A percentile compares a stretch with the other conserved stretches of the same genome.
phyloP scores from a whole-genome alignment of 2,329 filamentous ascomycete species.

The Cephalotrichum gorgonifer region DNA sequence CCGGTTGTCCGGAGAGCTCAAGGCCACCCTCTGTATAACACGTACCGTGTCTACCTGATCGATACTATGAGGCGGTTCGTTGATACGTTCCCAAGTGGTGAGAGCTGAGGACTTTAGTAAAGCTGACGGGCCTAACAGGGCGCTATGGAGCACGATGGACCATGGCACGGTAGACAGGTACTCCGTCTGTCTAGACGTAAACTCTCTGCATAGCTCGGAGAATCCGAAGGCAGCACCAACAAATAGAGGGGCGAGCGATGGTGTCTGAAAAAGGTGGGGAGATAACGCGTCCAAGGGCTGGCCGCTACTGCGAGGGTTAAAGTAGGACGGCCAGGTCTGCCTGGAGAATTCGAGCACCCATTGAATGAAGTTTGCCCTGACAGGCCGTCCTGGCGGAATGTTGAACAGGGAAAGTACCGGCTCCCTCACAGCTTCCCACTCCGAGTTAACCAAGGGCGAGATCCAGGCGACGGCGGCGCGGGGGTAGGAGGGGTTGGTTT shows the following conservation, averaged over 20 bases:
- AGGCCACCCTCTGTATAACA: neutral
- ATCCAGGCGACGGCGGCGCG: neutral
- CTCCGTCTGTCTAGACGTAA: neutral
- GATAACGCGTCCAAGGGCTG: neutral
- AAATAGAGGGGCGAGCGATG: neutral
- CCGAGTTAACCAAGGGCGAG: neutral
- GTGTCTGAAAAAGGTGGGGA: neutral
- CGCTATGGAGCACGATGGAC: neutral
- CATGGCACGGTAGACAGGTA: too few species aligned
- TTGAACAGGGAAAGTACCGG: neutral
- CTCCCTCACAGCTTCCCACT: neutral
- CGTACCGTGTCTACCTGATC: neutral
- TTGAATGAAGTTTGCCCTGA: neutral
- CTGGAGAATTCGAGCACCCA: constrained; percentile 1
- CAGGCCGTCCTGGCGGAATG: neutral
- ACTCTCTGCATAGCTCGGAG: neutral
- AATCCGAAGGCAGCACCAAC: constrained; percentile 2
- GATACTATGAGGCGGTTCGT: constrained; percentile 1
- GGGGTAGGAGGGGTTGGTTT: neutral
- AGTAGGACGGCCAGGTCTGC: constrained; percentile 1
- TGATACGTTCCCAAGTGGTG: constrained; percentile 2
- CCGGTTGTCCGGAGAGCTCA: neutral
- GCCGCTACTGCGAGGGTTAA: neutral
- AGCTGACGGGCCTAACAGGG: neutral
- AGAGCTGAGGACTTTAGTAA: neutral